These are phyloP conservation scores for Aphanomyces astaci DNA, from an alignment of 352 stramenopile species.

Conservation along the genomic window DNA sequence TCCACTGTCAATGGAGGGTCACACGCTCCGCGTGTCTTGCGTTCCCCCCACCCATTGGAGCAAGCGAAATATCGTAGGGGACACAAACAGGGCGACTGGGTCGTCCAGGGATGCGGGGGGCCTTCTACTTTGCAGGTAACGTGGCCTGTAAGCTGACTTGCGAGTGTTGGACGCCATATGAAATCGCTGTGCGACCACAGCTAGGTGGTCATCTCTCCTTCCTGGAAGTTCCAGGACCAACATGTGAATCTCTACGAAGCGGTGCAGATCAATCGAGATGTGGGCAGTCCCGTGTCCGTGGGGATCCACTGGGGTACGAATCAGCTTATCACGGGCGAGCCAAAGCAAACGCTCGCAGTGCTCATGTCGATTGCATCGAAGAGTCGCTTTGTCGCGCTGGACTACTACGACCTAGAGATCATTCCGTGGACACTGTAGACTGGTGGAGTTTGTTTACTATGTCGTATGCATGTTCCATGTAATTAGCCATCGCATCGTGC, in stretches of 20 bases:
- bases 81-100: slow-evolving; percentile 34
- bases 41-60: slow-evolving; percentile 35
- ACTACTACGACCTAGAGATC: too few species aligned
- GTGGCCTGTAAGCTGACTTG: slow-evolving; percentile 39
- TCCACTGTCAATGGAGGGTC: neutral
- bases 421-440: too few species aligned
- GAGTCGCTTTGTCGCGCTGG: too few species aligned
- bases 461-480: too few species aligned
- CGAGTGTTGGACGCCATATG: too few species aligned
- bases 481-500: too few species aligned
- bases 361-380: too few species aligned
- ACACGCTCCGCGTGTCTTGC: slow-evolving; percentile 20
- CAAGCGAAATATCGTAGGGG: slow-evolving; percentile 24
- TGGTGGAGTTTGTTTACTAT: too few species aligned
- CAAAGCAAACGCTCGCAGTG: neutral
- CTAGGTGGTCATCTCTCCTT: slow-evolving; percentile 46
- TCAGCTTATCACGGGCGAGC: slow-evolving; percentile 24
- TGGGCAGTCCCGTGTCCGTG: slow-evolving; percentile 32
- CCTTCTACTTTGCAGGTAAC: slow-evolving; percentile 45
- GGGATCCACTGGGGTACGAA: slow-evolving; percentile 61
- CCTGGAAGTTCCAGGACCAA: slow-evolving; percentile 42
- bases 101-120: slow-evolving; percentile 2
- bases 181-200: too few species aligned
- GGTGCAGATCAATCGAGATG: slow-evolving; percentile 42
- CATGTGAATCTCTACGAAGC: slow-evolving; percentile 49